Conservation (phyloP, 169 alveolate genomes). For the Eimeria acervulina region DNA sequence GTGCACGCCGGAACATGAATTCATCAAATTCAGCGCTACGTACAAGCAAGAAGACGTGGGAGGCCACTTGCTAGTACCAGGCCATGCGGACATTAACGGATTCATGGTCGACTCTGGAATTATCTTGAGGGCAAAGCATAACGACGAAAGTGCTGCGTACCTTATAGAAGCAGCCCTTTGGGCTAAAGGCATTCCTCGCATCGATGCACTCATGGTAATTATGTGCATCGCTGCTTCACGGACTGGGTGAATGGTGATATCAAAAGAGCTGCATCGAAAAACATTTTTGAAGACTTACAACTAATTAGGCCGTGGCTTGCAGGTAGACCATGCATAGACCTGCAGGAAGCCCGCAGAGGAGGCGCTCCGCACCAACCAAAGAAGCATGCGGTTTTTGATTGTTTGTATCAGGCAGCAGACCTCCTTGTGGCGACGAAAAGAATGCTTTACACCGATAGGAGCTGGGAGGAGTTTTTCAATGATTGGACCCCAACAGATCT, state of each 20-base stretch:
- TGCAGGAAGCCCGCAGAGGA: neutral
- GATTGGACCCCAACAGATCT: slow-evolving; percentile 35
- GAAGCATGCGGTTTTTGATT: neutral
- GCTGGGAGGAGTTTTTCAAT: slow-evolving; percentile 62
- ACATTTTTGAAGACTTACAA: neutral
- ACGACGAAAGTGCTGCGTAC: slow-evolving; percentile 54
- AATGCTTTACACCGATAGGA: slow-evolving; percentile 6
- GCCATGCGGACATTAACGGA: slow-evolving; percentile 37
- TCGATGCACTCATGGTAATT: slow-evolving; percentile 52
- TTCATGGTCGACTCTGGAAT: slow-evolving; percentile 35
- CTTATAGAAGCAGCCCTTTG: slow-evolving; percentile 67
- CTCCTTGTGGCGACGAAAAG: slow-evolving; percentile 66
- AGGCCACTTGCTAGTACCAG: slow-evolving; percentile 45
- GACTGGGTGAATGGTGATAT: neutral
- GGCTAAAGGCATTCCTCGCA: slow-evolving; percentile 66
- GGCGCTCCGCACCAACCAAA: neutral
- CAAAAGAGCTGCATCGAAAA: neutral
- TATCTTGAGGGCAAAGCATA: slow-evolving; percentile 20
- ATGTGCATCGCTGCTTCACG: neutral
- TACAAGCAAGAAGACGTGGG: slow-evolving; percentile 42
- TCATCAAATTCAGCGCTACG: slow-evolving; percentile 40
- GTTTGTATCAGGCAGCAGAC: slow-evolving; percentile 60
- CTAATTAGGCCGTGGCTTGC: neutral
- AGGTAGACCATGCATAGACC: neutral
- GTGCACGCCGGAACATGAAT: slow-evolving; percentile 68